Evolutionary conservation across 176 grass and related monocot genomes (phyloP).

Genomic region (Ensete ventricosum): DNA sequence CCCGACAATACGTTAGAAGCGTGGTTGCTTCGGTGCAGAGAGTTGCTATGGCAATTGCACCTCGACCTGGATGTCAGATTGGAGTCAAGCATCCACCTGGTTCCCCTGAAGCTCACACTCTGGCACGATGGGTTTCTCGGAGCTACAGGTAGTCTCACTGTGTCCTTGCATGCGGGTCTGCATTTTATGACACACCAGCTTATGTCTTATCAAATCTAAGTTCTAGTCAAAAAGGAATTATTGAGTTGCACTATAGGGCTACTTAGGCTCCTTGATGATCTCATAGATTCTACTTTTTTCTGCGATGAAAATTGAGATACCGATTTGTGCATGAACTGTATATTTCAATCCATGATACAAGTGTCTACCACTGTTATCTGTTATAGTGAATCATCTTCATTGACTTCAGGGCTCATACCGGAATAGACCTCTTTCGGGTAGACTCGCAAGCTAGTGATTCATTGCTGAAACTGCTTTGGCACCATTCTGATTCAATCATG

Average conservation of each 20-base stretch:
- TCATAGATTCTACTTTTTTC: too few relatives aligned
- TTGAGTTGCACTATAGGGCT: too few relatives aligned
- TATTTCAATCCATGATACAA: neutral
- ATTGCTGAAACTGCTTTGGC: constrained; percentile 65
- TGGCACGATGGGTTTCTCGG: constrained; percentile 59
- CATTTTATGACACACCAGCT: neutral
- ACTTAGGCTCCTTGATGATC: too few relatives aligned
- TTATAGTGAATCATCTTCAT: neutral
- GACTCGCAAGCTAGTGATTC: constrained; percentile 37
- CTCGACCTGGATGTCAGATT: constrained; percentile 35
- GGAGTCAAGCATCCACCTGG: constrained; percentile 54
- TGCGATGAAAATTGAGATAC: neutral
- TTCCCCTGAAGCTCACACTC: constrained; percentile 64
- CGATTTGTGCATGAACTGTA: neutral
- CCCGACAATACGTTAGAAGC: constrained; percentile 58
- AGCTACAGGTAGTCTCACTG: constrained; percentile 54
- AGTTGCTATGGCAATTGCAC: constrained; percentile 82
- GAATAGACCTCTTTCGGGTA: constrained; percentile 41
- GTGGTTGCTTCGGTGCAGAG: constrained; percentile 80
- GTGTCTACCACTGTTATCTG: neutral
- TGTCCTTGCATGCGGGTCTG: neutral
- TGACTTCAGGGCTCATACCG: constrained; percentile 53
- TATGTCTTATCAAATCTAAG: too few relatives aligned
- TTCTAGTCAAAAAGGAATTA: too few relatives aligned
- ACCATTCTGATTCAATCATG: constrained; percentile 66